phyloP scores from a whole-genome alignment of 371 early-diverging fungal species.

The Mucor piriformis region DNA sequence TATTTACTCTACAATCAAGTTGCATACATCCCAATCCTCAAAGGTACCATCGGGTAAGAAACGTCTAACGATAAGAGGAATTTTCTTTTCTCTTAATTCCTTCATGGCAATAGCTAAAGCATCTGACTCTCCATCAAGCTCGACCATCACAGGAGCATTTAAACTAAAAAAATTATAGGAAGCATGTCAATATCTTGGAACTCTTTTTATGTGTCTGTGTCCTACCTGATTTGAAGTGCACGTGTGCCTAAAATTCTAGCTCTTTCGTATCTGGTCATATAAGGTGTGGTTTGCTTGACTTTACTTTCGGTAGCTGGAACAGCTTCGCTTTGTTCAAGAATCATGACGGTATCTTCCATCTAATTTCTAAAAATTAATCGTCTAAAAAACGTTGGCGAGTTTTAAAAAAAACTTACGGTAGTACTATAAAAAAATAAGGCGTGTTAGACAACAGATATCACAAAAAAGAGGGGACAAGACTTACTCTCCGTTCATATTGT shows the following conservation, averaged over 20 bases:
- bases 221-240: conserved; percentile 80
- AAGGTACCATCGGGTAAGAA: conserved; percentile 96
- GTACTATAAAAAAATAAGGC: too few relatives aligned
- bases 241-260: conserved; percentile 96
- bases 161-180: conserved; percentile 66
- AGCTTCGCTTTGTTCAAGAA: conserved; percentile 14
- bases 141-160: conserved; percentile 99
- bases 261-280: conserved; percentile 99
- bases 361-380: neutral
- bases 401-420: conserved; percentile 9
- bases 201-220: neutral
- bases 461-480: too few relatives aligned
- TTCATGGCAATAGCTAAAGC: conserved; percentile 98
- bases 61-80: conserved; percentile 96
- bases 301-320: conserved; percentile 32
- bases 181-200: too few relatives aligned
- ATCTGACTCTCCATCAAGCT: conserved; percentile 96
- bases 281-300: conserved; percentile 91
- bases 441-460: too few relatives aligned
- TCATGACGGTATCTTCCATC: conserved; percentile 24
- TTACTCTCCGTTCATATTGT: conserved; percentile 11
- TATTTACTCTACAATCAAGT: conserved; percentile 74
- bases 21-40: conserved; percentile 98
- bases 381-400: neutral
- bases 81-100: conserved; percentile 94